A percentile compares a stretch with the other conserved stretches of the same genome.
Conservation (phyloP, 1,284 basidiomycete genomes). For the Apiotrichum domesticum region DNA sequence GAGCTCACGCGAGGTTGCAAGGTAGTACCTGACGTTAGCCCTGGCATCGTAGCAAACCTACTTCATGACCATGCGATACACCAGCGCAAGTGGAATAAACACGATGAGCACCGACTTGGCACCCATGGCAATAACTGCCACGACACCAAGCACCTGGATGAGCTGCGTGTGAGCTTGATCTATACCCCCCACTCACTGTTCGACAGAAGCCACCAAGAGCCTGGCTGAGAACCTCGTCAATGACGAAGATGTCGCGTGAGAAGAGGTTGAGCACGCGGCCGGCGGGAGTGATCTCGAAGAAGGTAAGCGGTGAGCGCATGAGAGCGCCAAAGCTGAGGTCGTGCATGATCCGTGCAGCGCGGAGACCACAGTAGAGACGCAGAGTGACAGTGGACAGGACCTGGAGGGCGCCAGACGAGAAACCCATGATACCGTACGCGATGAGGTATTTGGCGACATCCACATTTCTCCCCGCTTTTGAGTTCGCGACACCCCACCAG, state of each 20-base stretch:
- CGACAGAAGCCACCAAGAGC: conserved; percentile 64
- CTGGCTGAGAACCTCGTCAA: conserved; percentile 72
- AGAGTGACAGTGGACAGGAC: conserved; percentile 59
- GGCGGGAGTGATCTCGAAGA: conserved; percentile 78
- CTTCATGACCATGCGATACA: conserved; percentile 72
- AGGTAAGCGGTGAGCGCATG: conserved; percentile 73
- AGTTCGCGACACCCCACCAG: conserved; percentile 74
- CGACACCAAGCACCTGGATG: conserved; percentile 60
- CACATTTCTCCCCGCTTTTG: conserved; percentile 57
- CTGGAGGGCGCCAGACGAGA: conserved; percentile 54
- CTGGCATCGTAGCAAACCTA: conserved; percentile 43
- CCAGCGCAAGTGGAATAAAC: conserved; percentile 65
- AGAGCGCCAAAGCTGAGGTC: conserved; percentile 59
- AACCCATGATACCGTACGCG: conserved; percentile 49
- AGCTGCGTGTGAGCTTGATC: conserved; percentile 11
- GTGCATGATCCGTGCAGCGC: conserved; percentile 69
- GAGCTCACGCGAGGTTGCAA: conserved; percentile 82
- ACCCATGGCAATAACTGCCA: conserved; percentile 68
- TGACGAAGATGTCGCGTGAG: conserved; percentile 85
- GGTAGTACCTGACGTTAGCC: conserved; percentile 62
- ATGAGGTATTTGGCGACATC: conserved; percentile 40
- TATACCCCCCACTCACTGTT: conserved; percentile 41
- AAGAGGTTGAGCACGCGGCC: conserved; percentile 63
- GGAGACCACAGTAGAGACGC: conserved; percentile 71
- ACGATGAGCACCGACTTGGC: conserved; percentile 78